Conservation (phyloP, 306 rosid genomes). For the Herpetospermum pedunculosum region DNA sequence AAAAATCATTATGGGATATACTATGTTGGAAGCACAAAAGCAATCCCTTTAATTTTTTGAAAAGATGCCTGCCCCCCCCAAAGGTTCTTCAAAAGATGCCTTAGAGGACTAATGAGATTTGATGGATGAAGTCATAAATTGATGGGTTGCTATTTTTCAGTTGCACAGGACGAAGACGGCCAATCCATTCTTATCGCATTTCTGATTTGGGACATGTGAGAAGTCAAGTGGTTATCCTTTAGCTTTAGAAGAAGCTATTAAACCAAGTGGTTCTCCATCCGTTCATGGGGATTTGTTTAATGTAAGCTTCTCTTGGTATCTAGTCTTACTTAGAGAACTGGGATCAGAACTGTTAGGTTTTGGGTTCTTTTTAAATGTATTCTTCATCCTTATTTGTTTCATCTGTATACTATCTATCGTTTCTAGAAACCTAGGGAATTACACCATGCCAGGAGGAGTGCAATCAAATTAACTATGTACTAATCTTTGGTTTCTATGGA, state of each 20-base stretch:
- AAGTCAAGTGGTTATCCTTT: neutral
- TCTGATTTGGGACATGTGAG: neutral
- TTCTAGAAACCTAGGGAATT: neutral
- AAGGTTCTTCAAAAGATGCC: neutral
- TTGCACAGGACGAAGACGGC: constrained; percentile 20
- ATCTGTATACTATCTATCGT: neutral
- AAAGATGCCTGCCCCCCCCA: neutral
- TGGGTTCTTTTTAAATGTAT: neutral
- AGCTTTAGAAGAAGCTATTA: neutral
- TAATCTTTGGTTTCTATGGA: neutral
- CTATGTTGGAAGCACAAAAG: neutral
- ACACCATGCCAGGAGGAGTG: neutral
- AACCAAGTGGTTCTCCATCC: neutral
- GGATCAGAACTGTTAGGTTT: neutral
- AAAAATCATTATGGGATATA: neutral
- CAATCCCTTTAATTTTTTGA: neutral
- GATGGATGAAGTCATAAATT: neutral
- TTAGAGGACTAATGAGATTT: no score
- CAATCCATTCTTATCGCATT: constrained; percentile 8
- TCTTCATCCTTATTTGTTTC: neutral
- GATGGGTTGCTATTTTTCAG: neutral
- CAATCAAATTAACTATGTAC: neutral
- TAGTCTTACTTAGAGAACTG: neutral
- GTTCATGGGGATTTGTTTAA: neutral
- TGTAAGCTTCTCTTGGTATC: constrained; percentile 1